These are phyloP conservation scores for Scutellaria barbata DNA, from an alignment of 257 asterid genomes.

Conservation along the genomic window DNA sequence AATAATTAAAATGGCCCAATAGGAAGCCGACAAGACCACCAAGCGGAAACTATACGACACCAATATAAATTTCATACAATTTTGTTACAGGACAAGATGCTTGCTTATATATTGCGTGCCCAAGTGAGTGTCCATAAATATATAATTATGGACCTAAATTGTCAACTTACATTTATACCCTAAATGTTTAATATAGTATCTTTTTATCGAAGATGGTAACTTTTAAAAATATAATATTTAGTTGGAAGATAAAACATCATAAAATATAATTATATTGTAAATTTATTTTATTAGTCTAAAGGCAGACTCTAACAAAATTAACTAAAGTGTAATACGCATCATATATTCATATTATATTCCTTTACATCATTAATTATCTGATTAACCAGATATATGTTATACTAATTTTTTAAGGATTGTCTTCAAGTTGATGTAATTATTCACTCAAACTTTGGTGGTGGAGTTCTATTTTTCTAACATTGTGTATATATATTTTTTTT, in stretches of 20 bases:
- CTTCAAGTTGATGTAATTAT: not conserved
- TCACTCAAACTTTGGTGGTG: not conserved
- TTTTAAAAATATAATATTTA: no score
- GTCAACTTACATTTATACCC: conserved; percentile 2
- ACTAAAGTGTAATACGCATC: no score
- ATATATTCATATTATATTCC: no score
- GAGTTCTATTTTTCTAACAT: not conserved
- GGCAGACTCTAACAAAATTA: no score
- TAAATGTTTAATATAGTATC: not conserved
- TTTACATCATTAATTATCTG: no score
- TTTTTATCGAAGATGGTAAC: not conserved
- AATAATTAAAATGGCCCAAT: conserved; percentile 21
- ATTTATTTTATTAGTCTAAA: no score
- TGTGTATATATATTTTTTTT: not conserved
- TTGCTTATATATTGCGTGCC: not conserved
- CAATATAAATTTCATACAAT: conserved; percentile 14
- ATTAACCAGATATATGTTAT: no score
- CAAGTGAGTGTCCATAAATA: no score
- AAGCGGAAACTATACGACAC: conserved; percentile 30
- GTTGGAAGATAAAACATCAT: no score
- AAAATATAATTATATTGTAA: no score
- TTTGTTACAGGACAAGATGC: conserved; percentile 13
- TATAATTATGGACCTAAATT: not conserved
- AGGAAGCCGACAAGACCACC: conserved; percentile 23
- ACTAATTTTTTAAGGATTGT: not conserved